Evolutionary conservation across 306 rosid genomes (phyloP).

Genomic region (Lagenaria siceraria): DNA sequence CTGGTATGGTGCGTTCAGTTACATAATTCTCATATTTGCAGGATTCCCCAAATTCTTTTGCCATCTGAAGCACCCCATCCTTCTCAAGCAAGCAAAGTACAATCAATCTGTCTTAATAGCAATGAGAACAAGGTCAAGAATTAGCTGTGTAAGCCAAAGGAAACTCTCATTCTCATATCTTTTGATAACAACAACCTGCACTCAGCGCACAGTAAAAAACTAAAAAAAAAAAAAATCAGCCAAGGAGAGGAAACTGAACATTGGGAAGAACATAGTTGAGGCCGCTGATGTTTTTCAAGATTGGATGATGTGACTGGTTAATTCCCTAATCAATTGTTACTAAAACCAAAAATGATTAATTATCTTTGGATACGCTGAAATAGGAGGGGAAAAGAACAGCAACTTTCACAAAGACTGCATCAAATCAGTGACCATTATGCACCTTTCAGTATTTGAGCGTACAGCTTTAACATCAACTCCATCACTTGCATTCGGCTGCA

Average conservation of each 20-base stretch:
- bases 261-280: not conserved
- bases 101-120: constrained; percentile 46
- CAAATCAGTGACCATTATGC: not conserved
- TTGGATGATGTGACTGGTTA: not conserved
- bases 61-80: constrained; percentile 68
- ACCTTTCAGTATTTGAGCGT: constrained; percentile 69
- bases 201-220: not conserved
- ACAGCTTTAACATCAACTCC: constrained; percentile 42
- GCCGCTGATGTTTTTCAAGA: not conserved
- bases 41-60: constrained; percentile 53
- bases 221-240: not conserved
- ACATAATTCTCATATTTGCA: constrained; percentile 15
- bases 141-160: not conserved
- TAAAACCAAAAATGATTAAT: not conserved
- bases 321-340: not conserved
- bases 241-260: not conserved
- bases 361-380: not conserved
- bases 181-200: not conserved
- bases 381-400: not conserved
- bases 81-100: constrained; percentile 65
- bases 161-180: not conserved
- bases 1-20: constrained; percentile 21
- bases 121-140: constrained; percentile 3
- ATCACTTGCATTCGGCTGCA: constrained; percentile 36
- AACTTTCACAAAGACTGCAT: not conserved